Evolutionary conservation across 2,329 filamentous ascomycete species (phyloP).

Genomic region (Scleromitrula shiraiana): DNA sequence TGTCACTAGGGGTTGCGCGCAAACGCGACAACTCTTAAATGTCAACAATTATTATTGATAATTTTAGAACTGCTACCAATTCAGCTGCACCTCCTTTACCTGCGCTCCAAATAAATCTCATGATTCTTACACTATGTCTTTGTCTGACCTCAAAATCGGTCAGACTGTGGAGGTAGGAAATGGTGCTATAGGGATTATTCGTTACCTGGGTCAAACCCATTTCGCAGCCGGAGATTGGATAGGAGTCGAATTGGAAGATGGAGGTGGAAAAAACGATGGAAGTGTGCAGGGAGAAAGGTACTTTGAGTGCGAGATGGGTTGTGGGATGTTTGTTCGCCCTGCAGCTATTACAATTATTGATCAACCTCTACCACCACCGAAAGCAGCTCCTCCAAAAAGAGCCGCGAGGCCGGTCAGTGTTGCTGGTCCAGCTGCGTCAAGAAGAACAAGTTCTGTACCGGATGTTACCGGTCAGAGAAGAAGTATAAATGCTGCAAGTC

Average conservation of each 20-base stretch:
- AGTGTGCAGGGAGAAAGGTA: constrained; percentile 81
- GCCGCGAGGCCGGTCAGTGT: constrained; percentile 39
- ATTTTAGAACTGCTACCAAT: too few relatives aligned
- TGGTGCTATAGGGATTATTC: constrained; percentile 67
- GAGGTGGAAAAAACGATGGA: constrained; percentile 88
- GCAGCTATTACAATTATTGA: constrained; percentile 55
- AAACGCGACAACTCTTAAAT: too few relatives aligned
- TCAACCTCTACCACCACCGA: constrained; percentile 36
- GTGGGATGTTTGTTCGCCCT: constrained; percentile 79
- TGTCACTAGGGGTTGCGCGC: too few relatives aligned
- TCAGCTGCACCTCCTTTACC: background rate
- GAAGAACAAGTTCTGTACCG: constrained; percentile 37
- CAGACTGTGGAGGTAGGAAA: constrained; percentile 61
- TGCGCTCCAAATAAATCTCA: background rate
- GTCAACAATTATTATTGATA: too few relatives aligned
- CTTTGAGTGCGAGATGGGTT: constrained; percentile 72
- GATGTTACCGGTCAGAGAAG: constrained; percentile 55
- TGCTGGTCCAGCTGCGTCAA: constrained; percentile 24
- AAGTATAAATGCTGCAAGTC: constrained; percentile 65
- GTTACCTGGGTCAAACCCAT: constrained; percentile 70
- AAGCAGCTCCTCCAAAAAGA: constrained; percentile 29
- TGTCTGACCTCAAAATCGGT: constrained; percentile 47
- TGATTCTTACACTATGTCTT: constrained; percentile 39
- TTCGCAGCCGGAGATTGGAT: constrained; percentile 84
- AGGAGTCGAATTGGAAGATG: constrained; percentile 77